These are phyloP conservation scores for Allium cepa DNA, from an alignment of 106 monocot genomes.

Conservation along the genomic window DNA sequence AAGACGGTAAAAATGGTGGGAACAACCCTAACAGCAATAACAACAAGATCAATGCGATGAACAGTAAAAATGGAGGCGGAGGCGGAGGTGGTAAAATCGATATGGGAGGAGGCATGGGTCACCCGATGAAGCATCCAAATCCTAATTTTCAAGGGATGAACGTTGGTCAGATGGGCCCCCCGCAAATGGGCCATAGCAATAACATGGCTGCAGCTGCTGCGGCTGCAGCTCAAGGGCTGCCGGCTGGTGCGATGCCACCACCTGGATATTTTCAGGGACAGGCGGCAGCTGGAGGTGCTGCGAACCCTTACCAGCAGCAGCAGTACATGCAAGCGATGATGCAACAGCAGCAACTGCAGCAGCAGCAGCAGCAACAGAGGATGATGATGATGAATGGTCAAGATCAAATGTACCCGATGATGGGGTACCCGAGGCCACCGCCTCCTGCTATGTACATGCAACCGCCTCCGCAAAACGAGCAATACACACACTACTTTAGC, in stretches of 20 bases:
- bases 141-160: slow-evolving; percentile 7
- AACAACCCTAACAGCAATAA: slow-evolving; percentile 1
- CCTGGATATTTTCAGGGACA: slow-evolving; percentile 26
- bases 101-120: slow-evolving; percentile 2
- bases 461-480: slow-evolving; percentile 19
- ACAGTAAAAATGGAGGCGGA: not conserved
- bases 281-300: not conserved
- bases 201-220: not conserved
- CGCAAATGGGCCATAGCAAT: slow-evolving; percentile 2
- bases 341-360: slow-evolving; percentile 20
- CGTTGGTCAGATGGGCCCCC: slow-evolving; percentile 8
- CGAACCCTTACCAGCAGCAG: slow-evolving; percentile 35
- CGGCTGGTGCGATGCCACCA: slow-evolving; percentile 19
- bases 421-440: slow-evolving; percentile 19
- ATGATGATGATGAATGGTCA: slow-evolving; percentile 59
- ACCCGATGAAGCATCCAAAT: slow-evolving; percentile 3
- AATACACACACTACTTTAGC: slow-evolving; percentile 40
- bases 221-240: slow-evolving; percentile 29
- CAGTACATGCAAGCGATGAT: slow-evolving; percentile 17
- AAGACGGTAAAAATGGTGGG: slow-evolving; percentile 4
- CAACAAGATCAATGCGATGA: not conserved
- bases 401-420: slow-evolving; percentile 18
- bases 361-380: slow-evolving; percentile 24
- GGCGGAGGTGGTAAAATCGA: slow-evolving; percentile 9
- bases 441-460: slow-evolving; percentile 13